Base-by-base conservation (phyloP, 108 stramenopile genomes). In the Fragilaria radians region DNA sequence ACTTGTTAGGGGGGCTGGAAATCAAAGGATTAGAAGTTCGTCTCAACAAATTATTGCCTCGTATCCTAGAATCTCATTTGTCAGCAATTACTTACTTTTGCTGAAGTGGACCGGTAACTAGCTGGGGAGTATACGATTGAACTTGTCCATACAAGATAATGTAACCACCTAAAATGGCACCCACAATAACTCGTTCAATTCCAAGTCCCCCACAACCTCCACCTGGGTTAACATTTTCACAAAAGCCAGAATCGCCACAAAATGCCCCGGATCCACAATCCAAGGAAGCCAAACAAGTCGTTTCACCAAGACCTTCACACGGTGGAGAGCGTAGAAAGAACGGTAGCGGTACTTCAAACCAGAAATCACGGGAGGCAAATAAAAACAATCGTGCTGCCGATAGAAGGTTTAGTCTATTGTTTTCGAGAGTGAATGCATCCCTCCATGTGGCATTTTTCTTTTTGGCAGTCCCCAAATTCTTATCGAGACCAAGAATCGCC, bases 271-370 rank as follows among this genome's bases (percentile, higher is more conserved):
- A 50, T n/a, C 45, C 53, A 55, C 89, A 91, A 54, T 80, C 76
- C 14, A 27, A 32, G 26, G 79, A 63, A 0, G 50, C 57, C 14
- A 58, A 36, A 50, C 86, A 91, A n/a, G 65, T 42, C 0, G 73
- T 63, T 32, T 57, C 64, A 5, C 90, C 90, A 46, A 91, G 61
- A 21, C 82, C 85, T 21, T 70, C 59, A 53, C 90, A 91, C 22
- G 76, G 70, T 33, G 92, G 92, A 63, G 77, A 80, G 57, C 92
- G 74, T 19, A 95, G 78, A 57, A 89, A 95, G 73, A 95, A 92
- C 7, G 95, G 95, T 31, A 95, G 67, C 46, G 93, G 93, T 9
- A 96, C 91, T 74, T 96, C 95, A 67, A 96, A 96, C 95, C 95
- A 96, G 58, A 94, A 92, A 71, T 96, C 95, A 14, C 95, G 80